Evolutionary conservation across 371 early-diverging fungal species (phyloP).

Genomic region (Rhizopus microsporus): DNA sequence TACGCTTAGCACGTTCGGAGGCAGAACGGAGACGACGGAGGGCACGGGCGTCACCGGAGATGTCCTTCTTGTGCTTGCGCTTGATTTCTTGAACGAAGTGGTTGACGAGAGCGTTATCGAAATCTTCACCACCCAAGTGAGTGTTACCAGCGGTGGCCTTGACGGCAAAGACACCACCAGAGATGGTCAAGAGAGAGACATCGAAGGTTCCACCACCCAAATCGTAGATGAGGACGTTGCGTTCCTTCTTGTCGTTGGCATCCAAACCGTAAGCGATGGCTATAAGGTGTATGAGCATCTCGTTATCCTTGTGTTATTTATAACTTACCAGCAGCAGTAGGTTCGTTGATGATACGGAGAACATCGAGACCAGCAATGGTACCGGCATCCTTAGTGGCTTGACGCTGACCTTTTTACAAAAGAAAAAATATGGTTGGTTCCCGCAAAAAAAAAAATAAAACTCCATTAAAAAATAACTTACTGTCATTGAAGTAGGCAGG

Average conservation of each 20-base stretch:
- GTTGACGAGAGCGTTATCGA: conserved; percentile 85
- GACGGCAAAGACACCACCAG: conserved; percentile 88
- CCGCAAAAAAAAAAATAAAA: neutral
- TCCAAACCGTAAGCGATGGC: conserved; percentile 91
- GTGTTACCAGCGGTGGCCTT: conserved; percentile 94
- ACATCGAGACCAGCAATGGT: conserved; percentile 77
- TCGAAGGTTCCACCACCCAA: conserved; percentile 96
- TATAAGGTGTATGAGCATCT: neutral
- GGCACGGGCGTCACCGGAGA: conserved; percentile 83
- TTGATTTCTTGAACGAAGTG: conserved; percentile 85
- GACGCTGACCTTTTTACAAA: conserved; percentile 49
- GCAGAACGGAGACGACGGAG: conserved; percentile 91
- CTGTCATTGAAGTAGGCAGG: conserved; percentile 79
- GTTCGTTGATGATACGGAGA: conserved; percentile 90
- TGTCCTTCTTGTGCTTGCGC: conserved; percentile 79
- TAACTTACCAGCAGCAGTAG: conserved; percentile 74
- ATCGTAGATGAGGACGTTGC: conserved; percentile 86
- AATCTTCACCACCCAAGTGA: conserved; percentile 97
- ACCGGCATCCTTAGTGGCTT: conserved; percentile 81
- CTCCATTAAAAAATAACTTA: conserved; percentile 5
- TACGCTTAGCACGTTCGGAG: conserved; percentile 96
- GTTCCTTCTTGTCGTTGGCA: conserved; percentile 68
- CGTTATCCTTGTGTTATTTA: neutral
- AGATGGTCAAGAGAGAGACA: conserved; percentile 86
- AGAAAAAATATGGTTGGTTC: neutral